A percentile compares a stretch with the other conserved stretches of the same genome.
Conservation (phyloP, 345 rosid species). For the Moricandia moricandioides region DNA sequence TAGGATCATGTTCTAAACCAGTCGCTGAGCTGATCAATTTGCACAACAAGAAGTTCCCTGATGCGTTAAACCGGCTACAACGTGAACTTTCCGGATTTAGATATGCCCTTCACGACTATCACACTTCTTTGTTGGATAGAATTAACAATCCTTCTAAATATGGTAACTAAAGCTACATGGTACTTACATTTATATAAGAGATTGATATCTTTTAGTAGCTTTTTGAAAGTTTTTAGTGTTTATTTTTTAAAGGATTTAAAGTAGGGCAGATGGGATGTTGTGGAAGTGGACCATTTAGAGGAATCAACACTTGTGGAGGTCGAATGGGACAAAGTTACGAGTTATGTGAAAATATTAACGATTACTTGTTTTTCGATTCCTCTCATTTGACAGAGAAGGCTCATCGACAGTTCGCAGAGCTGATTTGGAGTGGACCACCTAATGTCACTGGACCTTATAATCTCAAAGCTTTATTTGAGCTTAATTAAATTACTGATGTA, state of each 20-base stretch:
- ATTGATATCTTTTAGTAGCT: constrained; percentile 2
- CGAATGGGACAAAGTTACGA: neutral
- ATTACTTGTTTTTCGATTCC: neutral
- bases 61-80: constrained; percentile 22
- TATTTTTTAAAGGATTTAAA: constrained; percentile 36
- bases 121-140: constrained; percentile 27
- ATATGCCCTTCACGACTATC: constrained; percentile 38
- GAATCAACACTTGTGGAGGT: neutral
- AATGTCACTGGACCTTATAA: neutral
- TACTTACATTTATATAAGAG: neutral
- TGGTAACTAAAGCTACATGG: constrained; percentile 33
- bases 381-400: neutral
- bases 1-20: constrained; percentile 29
- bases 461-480: neutral
- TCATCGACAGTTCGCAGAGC: neutral
- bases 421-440: neutral
- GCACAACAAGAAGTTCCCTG: constrained; percentile 36
- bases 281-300: constrained; percentile 23
- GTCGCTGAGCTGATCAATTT: constrained; percentile 9
- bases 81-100: constrained; percentile 35
- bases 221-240: neutral
- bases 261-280: constrained; percentile 39
- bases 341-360: neutral
- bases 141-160: constrained; percentile 41
- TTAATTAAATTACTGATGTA: neutral